A percentile compares a stretch with the other conserved stretches of the same genome.
Conservation (phyloP, 2,329 filamentous ascomycete genomes). For the Apiospora saccharicola region DNA sequence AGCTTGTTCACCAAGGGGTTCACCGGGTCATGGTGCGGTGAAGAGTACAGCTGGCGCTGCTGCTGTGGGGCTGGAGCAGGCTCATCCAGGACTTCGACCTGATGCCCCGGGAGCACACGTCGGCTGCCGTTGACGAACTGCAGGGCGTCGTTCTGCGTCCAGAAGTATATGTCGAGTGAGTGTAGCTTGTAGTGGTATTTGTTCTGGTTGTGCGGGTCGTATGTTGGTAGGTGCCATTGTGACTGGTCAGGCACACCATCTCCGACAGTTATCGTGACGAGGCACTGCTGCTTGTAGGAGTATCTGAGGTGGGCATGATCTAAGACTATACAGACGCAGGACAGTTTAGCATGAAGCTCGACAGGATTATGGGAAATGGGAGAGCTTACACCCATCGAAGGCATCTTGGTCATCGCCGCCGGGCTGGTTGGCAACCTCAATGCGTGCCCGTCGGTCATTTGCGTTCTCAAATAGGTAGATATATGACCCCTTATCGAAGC, state of each 20-base stretch:
- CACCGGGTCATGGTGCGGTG: constrained; percentile 50
- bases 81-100: constrained; percentile 71
- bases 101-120: constrained; percentile 66
- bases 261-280: constrained; percentile 73
- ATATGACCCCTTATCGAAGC: constrained; percentile 82
- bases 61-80: constrained; percentile 55
- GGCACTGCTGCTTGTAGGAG: constrained; percentile 76
- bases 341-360: neutral
- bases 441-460: constrained; percentile 68
- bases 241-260: constrained; percentile 55
- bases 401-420: constrained; percentile 81
- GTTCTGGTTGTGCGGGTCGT: constrained; percentile 75
- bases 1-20: constrained; percentile 77
- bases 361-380: neutral
- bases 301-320: constrained; percentile 71
- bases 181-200: constrained; percentile 83
- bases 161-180: constrained; percentile 80
- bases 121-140: constrained; percentile 74
- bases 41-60: constrained; percentile 44
- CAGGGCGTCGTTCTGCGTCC: constrained; percentile 75
- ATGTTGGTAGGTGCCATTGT: constrained; percentile 79
- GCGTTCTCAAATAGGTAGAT: constrained; percentile 82
- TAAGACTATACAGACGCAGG: constrained; percentile 57
- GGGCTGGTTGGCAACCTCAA: constrained; percentile 79
- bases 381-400: constrained; percentile 74